phyloP scores from a whole-genome alignment of 2,329 filamentous ascomycete species.

The Didymella keratinophila region DNA sequence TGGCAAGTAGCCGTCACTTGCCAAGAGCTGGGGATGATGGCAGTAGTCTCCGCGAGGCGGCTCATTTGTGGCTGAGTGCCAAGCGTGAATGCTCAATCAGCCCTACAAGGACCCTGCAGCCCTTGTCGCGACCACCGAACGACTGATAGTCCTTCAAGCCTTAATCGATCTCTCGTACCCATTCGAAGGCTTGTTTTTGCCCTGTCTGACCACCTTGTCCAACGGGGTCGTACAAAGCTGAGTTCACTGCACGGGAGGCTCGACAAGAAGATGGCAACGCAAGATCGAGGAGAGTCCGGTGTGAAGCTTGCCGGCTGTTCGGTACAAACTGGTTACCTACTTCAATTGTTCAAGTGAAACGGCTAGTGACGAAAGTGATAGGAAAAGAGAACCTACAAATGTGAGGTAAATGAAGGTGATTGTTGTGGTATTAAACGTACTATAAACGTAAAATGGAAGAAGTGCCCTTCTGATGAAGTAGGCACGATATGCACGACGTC shows the following conservation, averaged over 20 bases:
- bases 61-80: not conserved
- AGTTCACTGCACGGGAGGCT: not conserved
- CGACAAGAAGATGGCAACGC: not conserved
- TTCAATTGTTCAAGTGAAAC: not conserved
- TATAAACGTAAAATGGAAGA: slow-evolving; percentile 1
- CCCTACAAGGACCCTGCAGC: not conserved
- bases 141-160: not conserved
- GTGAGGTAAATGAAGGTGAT: not conserved
- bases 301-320: not conserved
- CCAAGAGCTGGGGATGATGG: not conserved
- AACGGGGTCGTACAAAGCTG: not conserved
- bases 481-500: slow-evolving; percentile 15
- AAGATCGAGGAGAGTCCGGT: not conserved
- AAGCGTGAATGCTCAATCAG: not conserved
- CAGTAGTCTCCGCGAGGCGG: not conserved
- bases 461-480: slow-evolving; percentile 15
- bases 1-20: not conserved
- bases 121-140: not conserved
- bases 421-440: slow-evolving; percentile 14
- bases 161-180: not conserved
- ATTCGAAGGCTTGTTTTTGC: not conserved
- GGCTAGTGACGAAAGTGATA: not conserved
- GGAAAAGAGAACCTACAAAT: not conserved
- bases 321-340: not conserved
- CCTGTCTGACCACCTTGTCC: not conserved